These are phyloP conservation scores for Peronosclerospora sorghi DNA, from an alignment of 352 stramenopile species.

Conservation along the genomic window DNA sequence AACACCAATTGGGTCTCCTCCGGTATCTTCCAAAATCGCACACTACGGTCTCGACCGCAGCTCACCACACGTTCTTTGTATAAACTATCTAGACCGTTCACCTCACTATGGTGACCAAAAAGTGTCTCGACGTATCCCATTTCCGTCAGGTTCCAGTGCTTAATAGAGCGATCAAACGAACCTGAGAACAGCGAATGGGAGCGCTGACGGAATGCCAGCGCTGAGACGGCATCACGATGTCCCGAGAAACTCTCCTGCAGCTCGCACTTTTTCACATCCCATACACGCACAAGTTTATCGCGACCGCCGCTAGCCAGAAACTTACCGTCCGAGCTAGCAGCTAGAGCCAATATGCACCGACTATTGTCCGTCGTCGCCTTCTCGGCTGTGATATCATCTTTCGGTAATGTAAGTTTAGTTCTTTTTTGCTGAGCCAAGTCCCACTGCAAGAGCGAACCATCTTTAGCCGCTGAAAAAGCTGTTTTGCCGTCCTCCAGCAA, in stretches of 20 bases:
- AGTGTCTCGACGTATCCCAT: slow-evolving; percentile 94
- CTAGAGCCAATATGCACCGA: slow-evolving; percentile 72
- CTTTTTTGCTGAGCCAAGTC: slow-evolving; percentile 75
- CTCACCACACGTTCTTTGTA: slow-evolving; percentile 88
- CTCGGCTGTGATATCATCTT: slow-evolving; percentile 39
- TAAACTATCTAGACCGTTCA: slow-evolving; percentile 85
- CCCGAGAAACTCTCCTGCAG: slow-evolving; percentile 84
- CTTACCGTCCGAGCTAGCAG: slow-evolving; percentile 85
- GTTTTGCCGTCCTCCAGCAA: slow-evolving; percentile 83
- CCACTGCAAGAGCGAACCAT: slow-evolving; percentile 88
- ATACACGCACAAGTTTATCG: slow-evolving; percentile 89
- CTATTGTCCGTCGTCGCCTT: slow-evolving; percentile 65
- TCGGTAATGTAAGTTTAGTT: slow-evolving; percentile 44
- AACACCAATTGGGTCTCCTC: slow-evolving; percentile 93
- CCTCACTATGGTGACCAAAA: slow-evolving; percentile 87
- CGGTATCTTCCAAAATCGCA: slow-evolving; percentile 93
- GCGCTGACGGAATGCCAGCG: slow-evolving; percentile 78
- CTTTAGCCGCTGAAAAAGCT: slow-evolving; percentile 87
- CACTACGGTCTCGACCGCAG: slow-evolving; percentile 83
- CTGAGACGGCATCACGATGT: slow-evolving; percentile 84
- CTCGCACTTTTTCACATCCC: slow-evolving; percentile 61
- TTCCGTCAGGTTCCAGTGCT: slow-evolving; percentile 93
- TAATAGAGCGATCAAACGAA: slow-evolving; percentile 87
- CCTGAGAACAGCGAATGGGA: slow-evolving; percentile 88
- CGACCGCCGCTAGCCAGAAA: slow-evolving; percentile 84